Base-by-base conservation (phyloP, 2,329 filamentous ascomycete species). In the Eurotiales sp. region DNA sequence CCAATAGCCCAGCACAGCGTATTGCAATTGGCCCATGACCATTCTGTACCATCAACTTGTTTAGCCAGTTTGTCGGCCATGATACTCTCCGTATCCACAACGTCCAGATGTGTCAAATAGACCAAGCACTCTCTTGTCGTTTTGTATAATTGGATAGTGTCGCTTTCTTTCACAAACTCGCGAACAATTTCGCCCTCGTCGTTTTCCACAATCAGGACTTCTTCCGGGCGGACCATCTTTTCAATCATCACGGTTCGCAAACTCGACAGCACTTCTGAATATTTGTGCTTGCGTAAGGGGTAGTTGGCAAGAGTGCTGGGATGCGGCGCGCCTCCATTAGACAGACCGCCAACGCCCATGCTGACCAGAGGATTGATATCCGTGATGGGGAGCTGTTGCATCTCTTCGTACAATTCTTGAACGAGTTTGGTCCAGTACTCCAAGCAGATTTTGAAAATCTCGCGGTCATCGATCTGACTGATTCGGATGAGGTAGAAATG, bases 21-120 rank as follows among this genome's bases (percentile, higher is more conserved):
- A 74, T 99, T 99, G 83, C 93, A 99, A 75, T 99, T 99, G 57
- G 91, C 89, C 93, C 93, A 99, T 6, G 95, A 99, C 93, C 93
- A 99, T 72, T 99, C 95, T 2, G 82, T 81, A 19, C 90, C 90
- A 67, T 99, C 93, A 11, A 99, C 93, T 72, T 99, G 93, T 59
- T 90, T 87, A 27, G 90, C 86, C 48, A 99, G 79, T 75, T 99
- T 99, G 67, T 99, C 95, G 4, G 93, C 96, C 95, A 99, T 99
- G 76, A 99, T 99, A 57, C 88, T 88, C 72, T 99, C 93, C 1
- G 92, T 99, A 66, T 99, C 93, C 55, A 95, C 86, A 36, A 99
- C 95, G 64, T 99, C 93, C 64, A 99, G 76, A 77, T 99, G 93
- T 29, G 95, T 99, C 50, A 99, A 80, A 71, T 97, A 99, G 51